A percentile compares a stretch with the other conserved stretches of the same genome.
These are phyloP conservation scores for Claviceps lovelessii DNA, from an alignment of 2,329 filamentous ascomycete genomes.

Conservation along the genomic window DNA sequence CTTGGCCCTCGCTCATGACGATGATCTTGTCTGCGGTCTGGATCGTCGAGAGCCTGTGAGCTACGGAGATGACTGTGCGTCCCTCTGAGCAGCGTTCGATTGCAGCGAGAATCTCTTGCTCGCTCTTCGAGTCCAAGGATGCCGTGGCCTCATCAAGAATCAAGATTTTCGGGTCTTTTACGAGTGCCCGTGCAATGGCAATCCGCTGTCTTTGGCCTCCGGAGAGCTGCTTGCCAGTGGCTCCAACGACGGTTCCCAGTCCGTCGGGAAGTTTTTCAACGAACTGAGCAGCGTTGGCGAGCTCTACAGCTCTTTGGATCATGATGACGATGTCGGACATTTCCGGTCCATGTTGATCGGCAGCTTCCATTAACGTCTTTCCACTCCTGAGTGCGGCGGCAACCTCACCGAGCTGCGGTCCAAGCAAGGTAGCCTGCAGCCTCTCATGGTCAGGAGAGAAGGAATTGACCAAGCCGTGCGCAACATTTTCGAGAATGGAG, in stretches of 20 bases:
- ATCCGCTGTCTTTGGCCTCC: constrained; percentile 50
- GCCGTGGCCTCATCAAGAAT: constrained; percentile 42
- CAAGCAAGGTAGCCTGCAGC: constrained; percentile 15
- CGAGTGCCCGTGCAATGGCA: constrained; percentile 33
- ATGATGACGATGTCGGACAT: background rate
- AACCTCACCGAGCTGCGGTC: background rate
- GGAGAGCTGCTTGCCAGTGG: constrained; percentile 45
- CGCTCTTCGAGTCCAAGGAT: constrained; percentile 2
- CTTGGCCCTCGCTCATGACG: constrained; percentile 29
- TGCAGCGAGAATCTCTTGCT: constrained; percentile 2
- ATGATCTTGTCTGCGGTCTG: constrained; percentile 14
- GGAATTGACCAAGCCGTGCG: constrained; percentile 24
- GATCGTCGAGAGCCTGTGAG: constrained; percentile 4
- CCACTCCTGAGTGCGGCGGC: background rate
- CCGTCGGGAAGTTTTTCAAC: background rate
- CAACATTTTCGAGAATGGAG: constrained; percentile 38
- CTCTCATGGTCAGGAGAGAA: constrained; percentile 30
- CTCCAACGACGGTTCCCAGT: constrained; percentile 29
- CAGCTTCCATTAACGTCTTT: background rate
- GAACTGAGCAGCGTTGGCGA: constrained; percentile 1
- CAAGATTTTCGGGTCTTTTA: constrained; percentile 28
- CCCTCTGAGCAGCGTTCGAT: background rate
- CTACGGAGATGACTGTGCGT: constrained; percentile 2
- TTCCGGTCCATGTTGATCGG: background rate
- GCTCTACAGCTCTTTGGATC: background rate